These are phyloP conservation scores for Cryptosporidium bovis DNA, from an alignment of 169 alveolate species.

Conservation along the genomic window DNA sequence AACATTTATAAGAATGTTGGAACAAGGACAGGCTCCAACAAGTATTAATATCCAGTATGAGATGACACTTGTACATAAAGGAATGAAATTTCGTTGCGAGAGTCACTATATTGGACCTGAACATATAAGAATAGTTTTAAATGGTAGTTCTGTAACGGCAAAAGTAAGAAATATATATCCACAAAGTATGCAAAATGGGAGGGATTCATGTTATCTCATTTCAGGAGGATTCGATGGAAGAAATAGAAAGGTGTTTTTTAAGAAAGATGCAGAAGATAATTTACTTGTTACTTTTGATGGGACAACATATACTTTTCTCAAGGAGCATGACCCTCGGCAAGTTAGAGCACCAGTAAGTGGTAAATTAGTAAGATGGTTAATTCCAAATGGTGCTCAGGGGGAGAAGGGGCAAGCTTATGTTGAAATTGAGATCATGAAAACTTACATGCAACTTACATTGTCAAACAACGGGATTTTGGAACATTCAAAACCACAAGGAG, in stretches of 20 bases:
- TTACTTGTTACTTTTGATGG: conserved; percentile 78
- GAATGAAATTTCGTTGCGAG: conserved; percentile 71
- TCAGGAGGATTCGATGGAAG: conserved; percentile 79
- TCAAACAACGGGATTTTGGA: conserved; percentile 81
- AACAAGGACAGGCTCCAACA: conserved; percentile 79
- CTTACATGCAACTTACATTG: conserved; percentile 82
- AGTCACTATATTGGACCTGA: conserved; percentile 75
- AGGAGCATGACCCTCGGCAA: conserved; percentile 78
- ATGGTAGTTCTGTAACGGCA: conserved; percentile 74
- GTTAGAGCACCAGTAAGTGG: conserved; percentile 77
- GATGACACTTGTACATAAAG: conserved; percentile 69
- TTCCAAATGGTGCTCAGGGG: conserved; percentile 79
- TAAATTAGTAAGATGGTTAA: conserved; percentile 79
- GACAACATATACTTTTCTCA: conserved; percentile 76
- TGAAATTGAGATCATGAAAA: conserved; percentile 88
- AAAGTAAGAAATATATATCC: conserved; percentile 73
- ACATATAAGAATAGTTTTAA: conserved; percentile 65
- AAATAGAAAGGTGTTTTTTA: conserved; percentile 75
- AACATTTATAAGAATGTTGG: conserved; percentile 67
- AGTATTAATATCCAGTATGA: conserved; percentile 68
- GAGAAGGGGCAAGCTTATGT: conserved; percentile 82
- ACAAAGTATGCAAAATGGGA: conserved; percentile 56
- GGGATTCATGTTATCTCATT: conserved; percentile 74
- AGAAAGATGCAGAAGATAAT: conserved; percentile 76
- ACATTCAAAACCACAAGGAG: conserved; percentile 83